Percentiles rank a stretch among this genome's conserved stretches.
Conservation (phyloP, 208 protist species). For the Vickermania ingenoplastis region DNA sequence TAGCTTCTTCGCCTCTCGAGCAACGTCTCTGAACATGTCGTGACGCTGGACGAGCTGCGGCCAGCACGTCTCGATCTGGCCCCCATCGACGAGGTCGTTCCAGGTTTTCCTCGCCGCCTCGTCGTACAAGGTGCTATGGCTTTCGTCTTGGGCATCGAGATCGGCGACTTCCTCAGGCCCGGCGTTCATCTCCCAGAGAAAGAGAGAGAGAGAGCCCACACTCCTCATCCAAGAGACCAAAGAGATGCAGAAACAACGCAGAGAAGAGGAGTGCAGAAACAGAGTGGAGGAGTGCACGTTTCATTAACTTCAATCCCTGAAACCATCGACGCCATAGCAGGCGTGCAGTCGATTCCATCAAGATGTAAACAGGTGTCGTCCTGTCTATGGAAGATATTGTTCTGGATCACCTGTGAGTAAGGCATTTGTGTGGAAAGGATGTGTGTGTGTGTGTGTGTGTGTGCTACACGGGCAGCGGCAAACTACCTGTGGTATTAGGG, state of each 20-base stretch:
- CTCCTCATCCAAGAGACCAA: not conserved
- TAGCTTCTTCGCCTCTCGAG: constrained; percentile 28
- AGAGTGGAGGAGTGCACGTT: not conserved
- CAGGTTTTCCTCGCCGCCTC: constrained; percentile 12
- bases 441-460: too few relatives aligned
- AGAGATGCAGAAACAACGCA: constrained; percentile 18
- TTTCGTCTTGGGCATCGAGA: constrained; percentile 4
- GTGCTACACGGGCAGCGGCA: constrained; percentile 22
- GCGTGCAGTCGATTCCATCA: too few relatives aligned
- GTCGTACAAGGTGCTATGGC: constrained; percentile 7
- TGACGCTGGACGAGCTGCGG: constrained; percentile 26
- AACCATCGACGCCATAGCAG: too few relatives aligned
- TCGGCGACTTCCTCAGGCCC: constrained; percentile 18
- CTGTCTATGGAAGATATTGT: too few relatives aligned
- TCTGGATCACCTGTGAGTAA: too few relatives aligned
- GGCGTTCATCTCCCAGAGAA: too few relatives aligned
- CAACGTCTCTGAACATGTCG: constrained; percentile 53
- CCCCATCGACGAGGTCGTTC: constrained; percentile 17
- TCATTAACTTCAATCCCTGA: constrained; percentile 3
- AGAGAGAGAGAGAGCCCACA: too few relatives aligned
- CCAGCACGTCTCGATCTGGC: constrained; percentile 23
- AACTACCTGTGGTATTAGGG: not conserved
- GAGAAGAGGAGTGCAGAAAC: not conserved
- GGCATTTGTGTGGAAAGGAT: too few relatives aligned
- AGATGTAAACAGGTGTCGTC: too few relatives aligned